These are phyloP conservation scores for Sambucus nigra DNA, from an alignment of 129 eudicot genomes.

Conservation along the genomic window DNA sequence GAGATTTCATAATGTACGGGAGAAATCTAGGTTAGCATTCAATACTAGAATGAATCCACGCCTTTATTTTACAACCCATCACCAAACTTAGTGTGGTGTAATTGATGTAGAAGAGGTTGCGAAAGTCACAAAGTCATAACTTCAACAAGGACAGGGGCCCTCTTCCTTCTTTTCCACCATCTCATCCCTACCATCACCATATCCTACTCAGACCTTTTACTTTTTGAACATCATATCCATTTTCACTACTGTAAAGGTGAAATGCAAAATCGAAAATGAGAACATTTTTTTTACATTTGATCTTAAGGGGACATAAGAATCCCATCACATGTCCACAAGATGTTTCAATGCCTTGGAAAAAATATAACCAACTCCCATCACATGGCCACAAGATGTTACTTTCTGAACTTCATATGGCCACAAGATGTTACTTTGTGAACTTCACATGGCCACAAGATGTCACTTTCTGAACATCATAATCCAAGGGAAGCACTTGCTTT, in stretches of 20 bases:
- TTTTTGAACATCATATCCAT: constrained; percentile 69
- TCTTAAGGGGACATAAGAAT: too few species aligned
- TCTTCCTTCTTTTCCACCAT: constrained; percentile 45
- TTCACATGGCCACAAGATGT: too few species aligned
- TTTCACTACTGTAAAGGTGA: constrained; percentile 3
- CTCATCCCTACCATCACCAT: constrained; percentile 25
- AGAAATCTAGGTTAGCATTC: constrained; percentile 83
- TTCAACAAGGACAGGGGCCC: constrained; percentile 88
- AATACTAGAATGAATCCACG: constrained; percentile 90
- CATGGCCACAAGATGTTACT: too few species aligned
- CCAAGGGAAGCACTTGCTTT: too few species aligned
- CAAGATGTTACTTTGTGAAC: too few species aligned
- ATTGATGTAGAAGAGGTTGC: constrained; percentile 85
- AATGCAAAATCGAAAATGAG: too few species aligned
- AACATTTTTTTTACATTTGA: too few species aligned
- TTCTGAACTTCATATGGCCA: too few species aligned
- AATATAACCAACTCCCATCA: too few species aligned
- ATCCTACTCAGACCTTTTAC: constrained; percentile 93
- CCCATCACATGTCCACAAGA: too few species aligned
- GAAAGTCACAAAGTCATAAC: constrained; percentile 65
- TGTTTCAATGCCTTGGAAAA: too few species aligned
- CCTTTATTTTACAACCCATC: constrained; percentile 75
- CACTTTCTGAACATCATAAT: too few species aligned
- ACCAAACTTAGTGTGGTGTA: constrained; percentile 40
- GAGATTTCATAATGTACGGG: constrained; percentile 36